phyloP scores from a whole-genome alignment of 148 eudicot genomes.

The Rheum nobile region DNA sequence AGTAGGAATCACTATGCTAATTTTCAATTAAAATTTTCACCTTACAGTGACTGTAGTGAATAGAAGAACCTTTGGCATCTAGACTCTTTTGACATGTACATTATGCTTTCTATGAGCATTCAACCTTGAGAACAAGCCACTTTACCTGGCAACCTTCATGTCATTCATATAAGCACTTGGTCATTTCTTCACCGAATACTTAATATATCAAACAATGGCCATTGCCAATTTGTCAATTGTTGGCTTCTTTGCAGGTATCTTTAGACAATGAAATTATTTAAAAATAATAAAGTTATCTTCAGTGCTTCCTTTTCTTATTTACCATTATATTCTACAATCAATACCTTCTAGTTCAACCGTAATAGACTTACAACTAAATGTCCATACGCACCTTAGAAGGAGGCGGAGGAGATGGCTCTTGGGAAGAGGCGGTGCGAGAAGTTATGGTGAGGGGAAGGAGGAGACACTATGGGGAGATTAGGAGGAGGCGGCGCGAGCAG shows the following conservation, averaged over 20 bases:
- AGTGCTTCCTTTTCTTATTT: background rate
- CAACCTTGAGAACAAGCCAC: conserved; percentile 89
- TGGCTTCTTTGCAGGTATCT: conserved; percentile 81
- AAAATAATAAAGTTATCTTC: no score
- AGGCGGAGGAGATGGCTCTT: no score
- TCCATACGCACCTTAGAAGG: no score
- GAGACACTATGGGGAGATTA: no score
- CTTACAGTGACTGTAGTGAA: conserved; percentile 85
- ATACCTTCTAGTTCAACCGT: background rate
- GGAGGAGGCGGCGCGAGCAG: no score
- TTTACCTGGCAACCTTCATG: conserved; percentile 66
- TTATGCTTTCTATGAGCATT: conserved; percentile 90
- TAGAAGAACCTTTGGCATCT: conserved; percentile 91
- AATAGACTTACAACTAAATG: background rate
- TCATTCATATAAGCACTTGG: conserved; percentile 85
- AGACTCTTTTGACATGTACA: conserved; percentile 94
- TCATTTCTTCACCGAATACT: conserved; percentile 77
- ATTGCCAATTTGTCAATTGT: conserved; percentile 70
- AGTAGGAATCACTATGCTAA: background rate
- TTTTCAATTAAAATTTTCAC: conserved; percentile 6
- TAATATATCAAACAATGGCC: conserved; percentile 73
- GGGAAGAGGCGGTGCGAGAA: no score
- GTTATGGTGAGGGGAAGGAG: no score
- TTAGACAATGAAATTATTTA: background rate
- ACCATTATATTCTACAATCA: background rate